A percentile compares a stretch with the other conserved stretches of the same genome.
phyloP scores from a whole-genome alignment of 108 stramenopile species.

The Skeletonema menzelii region DNA sequence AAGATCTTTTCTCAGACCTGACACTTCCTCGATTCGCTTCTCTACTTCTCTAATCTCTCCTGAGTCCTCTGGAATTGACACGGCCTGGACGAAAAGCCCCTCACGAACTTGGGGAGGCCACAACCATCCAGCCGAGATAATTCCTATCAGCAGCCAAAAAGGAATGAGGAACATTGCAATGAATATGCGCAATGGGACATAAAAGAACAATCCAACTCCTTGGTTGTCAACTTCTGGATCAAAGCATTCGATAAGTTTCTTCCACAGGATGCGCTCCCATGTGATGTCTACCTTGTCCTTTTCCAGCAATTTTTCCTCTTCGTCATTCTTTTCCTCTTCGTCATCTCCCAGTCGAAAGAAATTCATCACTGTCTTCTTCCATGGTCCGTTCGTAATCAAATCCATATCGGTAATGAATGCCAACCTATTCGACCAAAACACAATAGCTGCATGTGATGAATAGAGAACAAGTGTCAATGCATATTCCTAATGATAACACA shows the following conservation, averaged over 20 bases:
- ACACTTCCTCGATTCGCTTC: conserved; percentile 56
- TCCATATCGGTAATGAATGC: conserved; percentile 83
- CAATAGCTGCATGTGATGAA: conserved; percentile 47
- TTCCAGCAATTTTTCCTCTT: not conserved
- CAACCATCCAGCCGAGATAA: conserved; percentile 67
- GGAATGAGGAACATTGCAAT: conserved; percentile 70
- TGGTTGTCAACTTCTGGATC: conserved; percentile 61
- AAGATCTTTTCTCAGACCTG: conserved; percentile 54
- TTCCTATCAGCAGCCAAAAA: conserved; percentile 72
- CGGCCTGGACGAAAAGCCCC: conserved; percentile 74
- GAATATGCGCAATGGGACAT: conserved; percentile 49
- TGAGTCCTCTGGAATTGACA: conserved; percentile 59
- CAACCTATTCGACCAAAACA: conserved; percentile 85
- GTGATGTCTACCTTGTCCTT: conserved; percentile 17
- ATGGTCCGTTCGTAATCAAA: conserved; percentile 38
- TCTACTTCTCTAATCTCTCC: conserved; percentile 50
- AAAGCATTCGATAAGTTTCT: conserved; percentile 62
- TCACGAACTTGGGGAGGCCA: conserved; percentile 90
- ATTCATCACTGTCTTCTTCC: conserved; percentile 26
- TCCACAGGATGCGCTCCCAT: conserved; percentile 54
- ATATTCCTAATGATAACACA: not conserved
- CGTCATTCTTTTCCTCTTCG: conserved; percentile 25
- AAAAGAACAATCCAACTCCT: conserved; percentile 56
- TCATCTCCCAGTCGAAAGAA: conserved; percentile 22
- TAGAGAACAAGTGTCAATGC: not conserved